A percentile compares a stretch with the other conserved stretches of the same genome.
phyloP scores from a whole-genome alignment of 2,329 filamentous ascomycete species.

The Monilinia vaccinii-corymbosi region DNA sequence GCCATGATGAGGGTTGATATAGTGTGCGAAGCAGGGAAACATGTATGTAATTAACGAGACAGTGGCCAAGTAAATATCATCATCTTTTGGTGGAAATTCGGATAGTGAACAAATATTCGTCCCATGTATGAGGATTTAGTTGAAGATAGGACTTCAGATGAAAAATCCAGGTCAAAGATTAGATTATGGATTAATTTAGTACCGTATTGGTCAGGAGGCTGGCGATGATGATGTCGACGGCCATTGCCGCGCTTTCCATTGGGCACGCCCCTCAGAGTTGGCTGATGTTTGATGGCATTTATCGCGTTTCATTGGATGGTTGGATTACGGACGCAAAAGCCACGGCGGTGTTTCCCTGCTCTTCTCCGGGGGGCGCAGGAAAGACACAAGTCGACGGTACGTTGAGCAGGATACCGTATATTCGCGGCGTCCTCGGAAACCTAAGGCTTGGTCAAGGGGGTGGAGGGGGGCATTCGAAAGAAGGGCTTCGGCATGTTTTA shows the following conservation, averaged over 20 bases:
- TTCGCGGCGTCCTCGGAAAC: slow-evolving; percentile 1
- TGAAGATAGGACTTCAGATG: background rate
- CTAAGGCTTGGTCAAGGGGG: background rate
- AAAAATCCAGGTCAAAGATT: background rate
- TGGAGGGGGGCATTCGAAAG: too few relatives aligned
- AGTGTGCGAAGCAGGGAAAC: background rate
- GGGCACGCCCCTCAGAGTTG: background rate
- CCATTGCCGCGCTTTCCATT: background rate
- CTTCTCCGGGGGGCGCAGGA: too few relatives aligned
- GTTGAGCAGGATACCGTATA: too few relatives aligned
- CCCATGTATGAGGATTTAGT: background rate
- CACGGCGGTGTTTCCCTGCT: background rate
- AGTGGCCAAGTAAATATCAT: background rate
- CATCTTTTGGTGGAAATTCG: background rate
- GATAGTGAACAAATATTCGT: background rate
- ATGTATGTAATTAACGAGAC: too few relatives aligned
- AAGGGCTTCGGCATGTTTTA: slow-evolving; percentile 7
- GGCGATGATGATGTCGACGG: background rate
- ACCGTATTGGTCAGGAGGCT: slow-evolving; percentile 7
- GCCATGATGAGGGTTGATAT: background rate
- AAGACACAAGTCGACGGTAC: too few relatives aligned
- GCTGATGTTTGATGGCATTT: background rate
- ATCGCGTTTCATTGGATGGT: background rate
- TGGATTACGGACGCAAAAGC: background rate
- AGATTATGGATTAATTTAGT: background rate